Conservation (phyloP, 306 rosid species). For the Oemleria cerasiformis region DNA sequence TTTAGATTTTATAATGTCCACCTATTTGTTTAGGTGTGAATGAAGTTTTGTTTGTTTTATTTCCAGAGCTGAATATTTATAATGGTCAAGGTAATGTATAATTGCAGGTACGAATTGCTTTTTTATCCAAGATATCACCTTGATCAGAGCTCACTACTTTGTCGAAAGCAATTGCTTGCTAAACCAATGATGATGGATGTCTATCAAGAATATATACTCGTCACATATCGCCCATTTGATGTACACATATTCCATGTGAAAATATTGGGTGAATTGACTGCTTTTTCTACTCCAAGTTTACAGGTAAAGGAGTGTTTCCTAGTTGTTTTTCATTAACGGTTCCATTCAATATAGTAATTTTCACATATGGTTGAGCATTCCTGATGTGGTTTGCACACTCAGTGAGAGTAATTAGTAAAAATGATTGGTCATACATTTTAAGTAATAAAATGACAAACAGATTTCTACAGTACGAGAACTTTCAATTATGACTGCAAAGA, state of each 20-base stretch:
- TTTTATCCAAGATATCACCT: constrained; percentile 98
- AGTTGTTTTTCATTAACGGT: constrained; percentile 17
- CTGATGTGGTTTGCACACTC: constrained; percentile 10
- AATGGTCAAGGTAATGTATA: constrained; percentile 20
- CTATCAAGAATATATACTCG: constrained; percentile 81
- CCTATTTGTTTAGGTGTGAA: neutral
- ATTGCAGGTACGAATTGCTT: constrained; percentile 88
- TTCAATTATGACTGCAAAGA: constrained; percentile 97
- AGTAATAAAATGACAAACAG: constrained; percentile 99
- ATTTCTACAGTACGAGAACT: constrained; percentile 99
- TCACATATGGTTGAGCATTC: constrained; percentile 8
- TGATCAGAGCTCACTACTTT: constrained; percentile 92
- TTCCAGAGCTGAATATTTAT: constrained; percentile 17
- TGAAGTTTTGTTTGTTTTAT: constrained; percentile 22
- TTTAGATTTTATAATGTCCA: no score
- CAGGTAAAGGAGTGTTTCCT: constrained; percentile 58
- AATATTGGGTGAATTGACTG: constrained; percentile 79
- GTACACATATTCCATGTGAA: constrained; percentile 83
- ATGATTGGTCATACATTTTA: constrained; percentile 59
- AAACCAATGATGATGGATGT: constrained; percentile 98
- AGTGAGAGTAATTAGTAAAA: constrained; percentile 24
- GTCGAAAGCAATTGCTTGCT: constrained; percentile 79
- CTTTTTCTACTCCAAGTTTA: constrained; percentile 71
- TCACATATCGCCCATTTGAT: constrained; percentile 91
- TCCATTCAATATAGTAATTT: constrained; percentile 17